Evolutionary conservation across 2,329 filamentous ascomycete genomes (phyloP).

Genomic region (Hypoxylon sp.): DNA sequence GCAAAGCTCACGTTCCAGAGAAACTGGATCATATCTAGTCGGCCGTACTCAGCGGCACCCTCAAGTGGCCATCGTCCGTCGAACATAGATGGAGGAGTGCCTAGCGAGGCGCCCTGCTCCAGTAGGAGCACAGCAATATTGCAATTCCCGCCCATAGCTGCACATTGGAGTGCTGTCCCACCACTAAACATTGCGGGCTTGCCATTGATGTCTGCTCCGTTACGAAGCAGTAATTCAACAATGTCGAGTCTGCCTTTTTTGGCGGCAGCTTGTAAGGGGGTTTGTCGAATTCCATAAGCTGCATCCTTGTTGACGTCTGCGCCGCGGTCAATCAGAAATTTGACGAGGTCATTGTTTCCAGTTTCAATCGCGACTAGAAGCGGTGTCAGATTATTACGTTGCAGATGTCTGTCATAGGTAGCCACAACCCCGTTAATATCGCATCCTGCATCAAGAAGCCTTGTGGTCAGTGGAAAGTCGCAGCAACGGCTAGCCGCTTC

Average conservation of each 20-base stretch:
- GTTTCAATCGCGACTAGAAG: conserved; percentile 29
- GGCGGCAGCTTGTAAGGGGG: conserved; percentile 46
- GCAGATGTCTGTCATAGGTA: too few relatives aligned
- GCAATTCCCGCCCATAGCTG: conserved; percentile 43
- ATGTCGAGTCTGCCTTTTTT: conserved; percentile 37
- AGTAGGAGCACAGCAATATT: conserved; percentile 38
- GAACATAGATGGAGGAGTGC: conserved; percentile 22
- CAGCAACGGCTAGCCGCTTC: background rate
- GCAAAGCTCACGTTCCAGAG: conserved; percentile 33
- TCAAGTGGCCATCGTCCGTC: conserved; percentile 44
- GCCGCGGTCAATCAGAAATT: conserved; percentile 34
- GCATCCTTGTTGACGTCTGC: conserved; percentile 41
- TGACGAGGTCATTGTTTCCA: conserved; percentile 38
- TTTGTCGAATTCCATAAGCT: conserved; percentile 20
- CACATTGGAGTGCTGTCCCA: conserved; percentile 45
- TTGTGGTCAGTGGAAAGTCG: conserved; percentile 14
- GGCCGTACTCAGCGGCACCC: conserved; percentile 40
- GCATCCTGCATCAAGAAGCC: conserved; percentile 29
- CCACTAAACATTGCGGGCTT: conserved; percentile 27
- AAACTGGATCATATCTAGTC: conserved; percentile 45
- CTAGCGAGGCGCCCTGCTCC: conserved; percentile 23
- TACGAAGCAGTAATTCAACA: conserved; percentile 39
- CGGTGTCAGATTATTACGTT: conserved; percentile 8
- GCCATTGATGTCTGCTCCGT: conserved; percentile 40
- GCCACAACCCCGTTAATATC: conserved; percentile 20